Conservation (phyloP, 2,329 filamentous ascomycete genomes). For the Chaetoscypha palmicola region DNA sequence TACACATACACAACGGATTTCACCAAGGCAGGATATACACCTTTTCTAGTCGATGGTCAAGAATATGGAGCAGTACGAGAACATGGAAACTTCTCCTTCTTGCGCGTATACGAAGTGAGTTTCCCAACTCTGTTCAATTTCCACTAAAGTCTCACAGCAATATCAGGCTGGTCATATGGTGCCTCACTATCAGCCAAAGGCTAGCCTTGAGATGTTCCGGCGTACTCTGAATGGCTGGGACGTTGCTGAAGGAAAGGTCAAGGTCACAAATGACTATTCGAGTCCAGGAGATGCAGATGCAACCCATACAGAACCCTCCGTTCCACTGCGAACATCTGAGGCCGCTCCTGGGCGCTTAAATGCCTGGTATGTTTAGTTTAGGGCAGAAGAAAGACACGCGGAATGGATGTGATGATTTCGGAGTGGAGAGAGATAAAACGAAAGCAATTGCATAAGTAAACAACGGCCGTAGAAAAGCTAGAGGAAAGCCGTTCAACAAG, state of each 20-base stretch:
- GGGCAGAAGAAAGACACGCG: too few relatives aligned
- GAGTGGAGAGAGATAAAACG: too few relatives aligned
- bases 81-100: slow-evolving; percentile 42
- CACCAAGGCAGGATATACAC: slow-evolving; percentile 47
- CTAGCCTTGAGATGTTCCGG: slow-evolving; percentile 26
- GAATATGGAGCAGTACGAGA: slow-evolving; percentile 53
- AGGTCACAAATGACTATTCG: slow-evolving; percentile 17
- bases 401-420: too few relatives aligned
- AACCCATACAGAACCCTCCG: slow-evolving; percentile 19
- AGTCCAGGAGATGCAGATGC: slow-evolving; percentile 16
- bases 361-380: too few relatives aligned
- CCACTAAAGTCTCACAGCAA: neutral
- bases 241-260: slow-evolving; percentile 38
- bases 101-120: slow-evolving; percentile 24
- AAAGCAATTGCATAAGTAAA: too few relatives aligned
- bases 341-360: too few relatives aligned
- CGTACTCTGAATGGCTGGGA: slow-evolving; percentile 26
- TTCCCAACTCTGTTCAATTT: neutral
- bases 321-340: slow-evolving; percentile 14
- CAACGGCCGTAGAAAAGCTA: too few relatives aligned
- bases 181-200: slow-evolving; percentile 24
- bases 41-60: slow-evolving; percentile 46
- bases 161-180: slow-evolving; percentile 19
- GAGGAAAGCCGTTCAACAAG: too few relatives aligned
- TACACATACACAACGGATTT: slow-evolving; percentile 41